Conservation (phyloP, 129 eudicot species). For the Arctium minus region DNA sequence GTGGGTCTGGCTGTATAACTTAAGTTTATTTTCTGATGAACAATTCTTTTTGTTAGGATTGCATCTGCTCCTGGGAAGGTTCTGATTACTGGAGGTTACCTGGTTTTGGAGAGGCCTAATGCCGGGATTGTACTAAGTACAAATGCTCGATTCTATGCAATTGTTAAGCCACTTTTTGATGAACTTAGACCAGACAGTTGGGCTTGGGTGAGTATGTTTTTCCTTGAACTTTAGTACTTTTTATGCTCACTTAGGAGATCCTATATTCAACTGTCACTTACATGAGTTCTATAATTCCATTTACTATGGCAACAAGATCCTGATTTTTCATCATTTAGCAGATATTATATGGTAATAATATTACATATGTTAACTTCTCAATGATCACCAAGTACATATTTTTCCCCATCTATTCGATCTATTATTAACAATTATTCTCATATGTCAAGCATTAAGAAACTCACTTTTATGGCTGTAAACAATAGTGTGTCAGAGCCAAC, state of each 20-base stretch:
- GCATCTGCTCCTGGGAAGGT: conserved; percentile 96
- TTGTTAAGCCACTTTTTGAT: conserved; percentile 77
- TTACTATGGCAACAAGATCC: neutral
- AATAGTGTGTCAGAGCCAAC: neutral
- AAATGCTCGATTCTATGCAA: conserved; percentile 86
- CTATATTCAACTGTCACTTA: neutral
- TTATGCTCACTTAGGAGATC: neutral
- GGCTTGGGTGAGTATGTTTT: conserved; percentile 54
- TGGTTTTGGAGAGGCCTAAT: conserved; percentile 85
- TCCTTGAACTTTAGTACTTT: neutral
- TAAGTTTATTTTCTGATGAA: neutral
- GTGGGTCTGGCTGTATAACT: neutral
- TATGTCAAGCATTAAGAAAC: neutral
- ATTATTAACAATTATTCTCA: too few relatives aligned
- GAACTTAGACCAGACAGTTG: conserved; percentile 61
- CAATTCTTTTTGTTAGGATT: conserved; percentile 43
- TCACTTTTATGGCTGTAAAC: neutral
- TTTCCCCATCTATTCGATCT: neutral
- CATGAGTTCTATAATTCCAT: neutral
- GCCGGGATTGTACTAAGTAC: conserved; percentile 92
- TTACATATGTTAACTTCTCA: neutral
- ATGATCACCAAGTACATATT: neutral
- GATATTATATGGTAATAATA: neutral
- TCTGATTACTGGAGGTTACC: conserved; percentile 83
- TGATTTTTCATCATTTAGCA: neutral